Conservation (phyloP, 306 rosid species). For the Cicer cuneatum region DNA sequence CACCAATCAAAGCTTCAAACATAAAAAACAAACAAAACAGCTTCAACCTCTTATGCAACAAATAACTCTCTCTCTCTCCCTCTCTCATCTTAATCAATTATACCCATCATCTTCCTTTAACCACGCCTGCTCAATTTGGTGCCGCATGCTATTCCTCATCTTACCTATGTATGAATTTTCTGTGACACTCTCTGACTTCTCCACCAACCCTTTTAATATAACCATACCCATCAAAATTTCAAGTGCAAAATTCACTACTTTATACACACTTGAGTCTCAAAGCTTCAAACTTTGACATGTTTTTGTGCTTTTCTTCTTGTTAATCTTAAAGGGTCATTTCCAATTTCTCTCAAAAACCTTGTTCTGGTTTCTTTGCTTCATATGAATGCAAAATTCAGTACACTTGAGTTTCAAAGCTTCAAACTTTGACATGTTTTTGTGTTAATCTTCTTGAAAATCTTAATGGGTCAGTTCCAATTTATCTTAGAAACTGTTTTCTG, state of each 20-base stretch:
- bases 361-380: neutral
- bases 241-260: conserved; percentile 10
- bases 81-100: conserved; percentile 41
- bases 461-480: conserved; percentile 42
- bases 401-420: conserved; percentile 25
- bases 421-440: conserved; percentile 23
- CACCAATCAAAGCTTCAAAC: conserved; percentile 42
- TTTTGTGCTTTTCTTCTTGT: conserved; percentile 28
- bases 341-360: conserved; percentile 26
- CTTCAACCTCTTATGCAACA: conserved; percentile 31
- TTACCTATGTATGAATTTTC: conserved; percentile 37
- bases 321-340: conserved; percentile 32
- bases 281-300: conserved; percentile 32
- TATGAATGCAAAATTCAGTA: neutral
- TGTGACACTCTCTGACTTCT: conserved; percentile 43
- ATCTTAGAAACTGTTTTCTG: neutral
- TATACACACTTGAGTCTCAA: neutral
- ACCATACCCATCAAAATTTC: conserved; percentile 30
- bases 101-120: conserved; percentile 48
- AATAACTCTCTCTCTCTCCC: conserved; percentile 1
- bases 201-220: conserved; percentile 35
- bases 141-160: conserved; percentile 42
- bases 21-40: conserved; percentile 29
- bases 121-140: conserved; percentile 50
- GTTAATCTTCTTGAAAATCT: conserved; percentile 20